Percentiles rank a stretch among this genome's conserved stretches.
These are phyloP conservation scores for Lactarius psammicola DNA, from an alignment of 768 basidiomycete species.

Conservation along the genomic window DNA sequence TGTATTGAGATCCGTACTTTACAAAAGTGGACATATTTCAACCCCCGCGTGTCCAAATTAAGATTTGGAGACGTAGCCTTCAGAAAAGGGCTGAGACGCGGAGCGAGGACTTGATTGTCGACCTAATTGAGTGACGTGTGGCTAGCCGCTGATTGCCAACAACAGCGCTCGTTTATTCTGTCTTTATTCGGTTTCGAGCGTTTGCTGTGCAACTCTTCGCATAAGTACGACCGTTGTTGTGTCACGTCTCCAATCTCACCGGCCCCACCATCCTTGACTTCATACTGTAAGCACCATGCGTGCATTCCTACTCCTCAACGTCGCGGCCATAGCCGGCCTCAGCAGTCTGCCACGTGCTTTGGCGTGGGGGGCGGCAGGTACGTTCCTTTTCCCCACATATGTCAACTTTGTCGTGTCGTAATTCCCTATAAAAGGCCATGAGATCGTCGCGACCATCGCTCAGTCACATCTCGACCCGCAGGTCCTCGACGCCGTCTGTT, in stretches of 20 bases:
- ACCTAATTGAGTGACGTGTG: background rate
- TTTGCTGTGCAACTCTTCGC: background rate
- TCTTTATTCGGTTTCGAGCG: background rate
- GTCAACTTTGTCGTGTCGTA: background rate
- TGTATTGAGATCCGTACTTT: no score
- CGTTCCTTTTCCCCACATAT: background rate
- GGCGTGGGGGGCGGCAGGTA: constrained; percentile 22
- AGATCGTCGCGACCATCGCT: constrained; percentile 91
- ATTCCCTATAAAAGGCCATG: constrained; percentile 57
- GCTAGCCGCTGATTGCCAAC: background rate
- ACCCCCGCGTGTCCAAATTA: no score
- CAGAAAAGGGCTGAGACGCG: no score
- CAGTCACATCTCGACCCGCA: constrained; percentile 84
- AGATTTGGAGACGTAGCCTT: no score
- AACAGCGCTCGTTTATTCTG: background rate
- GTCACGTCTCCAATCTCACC: background rate
- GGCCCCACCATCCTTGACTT: background rate
- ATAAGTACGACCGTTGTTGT: background rate
- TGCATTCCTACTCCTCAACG: background rate
- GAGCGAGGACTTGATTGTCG: no score
- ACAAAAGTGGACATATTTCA: no score
- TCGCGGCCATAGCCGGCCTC: constrained; percentile 2
- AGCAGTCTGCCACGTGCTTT: background rate
- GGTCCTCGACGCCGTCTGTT: constrained; percentile 63
- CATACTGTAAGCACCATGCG: constrained; percentile 6